These are phyloP conservation scores for Suillus sp. DNA, from an alignment of 768 basidiomycete genomes.

Conservation along the genomic window DNA sequence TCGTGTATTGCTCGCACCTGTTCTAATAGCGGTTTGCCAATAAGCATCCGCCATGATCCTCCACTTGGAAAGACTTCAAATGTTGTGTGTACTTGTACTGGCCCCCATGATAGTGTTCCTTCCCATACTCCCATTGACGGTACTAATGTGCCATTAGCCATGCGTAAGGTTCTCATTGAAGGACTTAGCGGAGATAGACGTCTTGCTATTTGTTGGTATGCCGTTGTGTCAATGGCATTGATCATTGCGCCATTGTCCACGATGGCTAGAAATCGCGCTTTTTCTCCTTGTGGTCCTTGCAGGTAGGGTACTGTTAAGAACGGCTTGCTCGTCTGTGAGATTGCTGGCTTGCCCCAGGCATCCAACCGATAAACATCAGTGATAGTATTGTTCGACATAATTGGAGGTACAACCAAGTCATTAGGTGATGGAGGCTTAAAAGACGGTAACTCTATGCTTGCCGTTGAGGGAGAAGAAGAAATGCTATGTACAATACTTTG, in stretches of 20 bases:
- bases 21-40: conserved; percentile 33
- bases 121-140: conserved; percentile 15
- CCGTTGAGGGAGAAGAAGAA: too few species aligned
- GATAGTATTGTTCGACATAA: neutral
- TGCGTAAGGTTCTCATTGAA: too few species aligned
- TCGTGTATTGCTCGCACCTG: conserved; percentile 27
- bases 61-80: conserved; percentile 25
- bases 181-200: too few species aligned
- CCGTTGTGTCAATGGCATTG: too few species aligned
- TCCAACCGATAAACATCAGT: conserved; percentile 10
- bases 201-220: neutral
- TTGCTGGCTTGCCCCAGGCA: neutral
- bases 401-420: neutral
- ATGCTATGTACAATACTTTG: neutral
- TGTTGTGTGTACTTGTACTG: neutral
- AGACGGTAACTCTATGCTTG: neutral
- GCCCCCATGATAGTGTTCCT: neutral
- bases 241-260: conserved; percentile 24
- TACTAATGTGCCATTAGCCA: conserved; percentile 27
- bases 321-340: neutral
- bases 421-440: neutral
- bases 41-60: conserved; percentile 30
- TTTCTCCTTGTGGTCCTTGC: conserved; percentile 20
- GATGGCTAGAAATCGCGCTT: conserved; percentile 11
- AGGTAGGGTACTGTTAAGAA: neutral